Base-by-base conservation (phyloP, 1,139 yeast species). In the Hyphopichia khmerensis region DNA sequence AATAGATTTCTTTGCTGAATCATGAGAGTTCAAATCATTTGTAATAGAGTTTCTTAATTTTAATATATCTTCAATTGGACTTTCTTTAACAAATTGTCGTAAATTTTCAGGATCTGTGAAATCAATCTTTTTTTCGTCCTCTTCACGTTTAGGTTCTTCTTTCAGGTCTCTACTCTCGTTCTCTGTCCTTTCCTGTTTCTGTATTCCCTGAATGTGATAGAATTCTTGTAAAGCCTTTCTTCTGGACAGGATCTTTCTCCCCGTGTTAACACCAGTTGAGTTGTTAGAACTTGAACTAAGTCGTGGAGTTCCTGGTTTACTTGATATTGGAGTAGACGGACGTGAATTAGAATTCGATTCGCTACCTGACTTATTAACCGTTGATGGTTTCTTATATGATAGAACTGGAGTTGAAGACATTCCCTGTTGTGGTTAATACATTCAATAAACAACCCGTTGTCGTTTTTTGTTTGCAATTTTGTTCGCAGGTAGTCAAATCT, bases 161-260 rank as follows among this genome's bases (percentile, higher is more conserved):
- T 33, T 24, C 23, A 27, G 19, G 38, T 43, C 10, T 11, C 39
- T 36, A 13, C 30, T 39, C 33, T 24, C 27, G 13, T 21, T 24
- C 31, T 14, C 27, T 29, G 11, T 21, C 31, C 26, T 19, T 34
- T 36, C 41, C 23, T 36, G 36, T 23, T 46, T 43, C 21, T 46
- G 45, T 34, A 55, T 55, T 10, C 59, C 54, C 39, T 62, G 65
- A 17, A 71, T 51, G 39, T 67, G 65, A 48, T 72, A 72, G 49
- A 70, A 72, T 40, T 72, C 76, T 44, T 73, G 77, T 7, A 73
- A 58, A 11, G 77, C 77, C 49, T 65, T 67, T 34, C 78, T 59
- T 40, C 77, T 53, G 3, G 70, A 62, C 67, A 65, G 71, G 1
- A 70, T 66, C 44, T 65, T 69, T 27, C 75, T 51, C 13, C 36